Base-by-base conservation (phyloP, 306 rosid species). In the Rosa persica region DNA sequence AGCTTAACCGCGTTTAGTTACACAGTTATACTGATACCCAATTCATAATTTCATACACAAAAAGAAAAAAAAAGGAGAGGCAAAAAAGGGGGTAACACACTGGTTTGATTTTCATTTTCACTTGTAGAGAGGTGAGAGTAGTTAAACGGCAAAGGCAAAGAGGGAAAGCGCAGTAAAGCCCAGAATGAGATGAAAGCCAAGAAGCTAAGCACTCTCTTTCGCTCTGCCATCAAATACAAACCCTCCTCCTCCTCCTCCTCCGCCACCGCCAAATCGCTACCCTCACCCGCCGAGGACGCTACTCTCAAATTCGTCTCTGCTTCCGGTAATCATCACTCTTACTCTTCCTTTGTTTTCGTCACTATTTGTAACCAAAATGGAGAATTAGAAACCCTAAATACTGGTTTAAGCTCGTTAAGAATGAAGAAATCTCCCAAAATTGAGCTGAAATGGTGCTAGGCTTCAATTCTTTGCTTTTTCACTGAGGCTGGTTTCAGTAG, bases 311-410 rank as follows among this genome's bases (percentile, higher is more conserved):
- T 73, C 20, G 75, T 76, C 57, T 8, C 81, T 23, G 72, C 54
- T 54, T 85, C 90, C 55, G 98, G 98, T 90, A 85, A 38, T 46
- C 39, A 4, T 5, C 8, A 48, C 42, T 8, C 43, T n/a, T 5
- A 4, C 17, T 58, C 22, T 25, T 54, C 30, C 27, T 81, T 83
- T 72, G 54, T 27, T 76, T 84, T 46, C 44, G 9, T 42, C 44
- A 42, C 44, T 42, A 5, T 42, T 15, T 48, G 19, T 15, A 48
- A 48, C 52, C 4, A 48, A 48, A 49, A 49, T 49, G 54, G 20
- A 49, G 6, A 49, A 49, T 49, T 16, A 16, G 0, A 30, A 49
- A 49, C 55, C 55, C n/a, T 16, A 49, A 19, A 16, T 49, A 49
- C 8, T 17, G 55, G 7, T 19, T 16, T 49, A 16, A 16, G n/a